Base-by-base conservation (phyloP, 1,139 yeast species). In the Magnusiomyces suaveolens region DNA sequence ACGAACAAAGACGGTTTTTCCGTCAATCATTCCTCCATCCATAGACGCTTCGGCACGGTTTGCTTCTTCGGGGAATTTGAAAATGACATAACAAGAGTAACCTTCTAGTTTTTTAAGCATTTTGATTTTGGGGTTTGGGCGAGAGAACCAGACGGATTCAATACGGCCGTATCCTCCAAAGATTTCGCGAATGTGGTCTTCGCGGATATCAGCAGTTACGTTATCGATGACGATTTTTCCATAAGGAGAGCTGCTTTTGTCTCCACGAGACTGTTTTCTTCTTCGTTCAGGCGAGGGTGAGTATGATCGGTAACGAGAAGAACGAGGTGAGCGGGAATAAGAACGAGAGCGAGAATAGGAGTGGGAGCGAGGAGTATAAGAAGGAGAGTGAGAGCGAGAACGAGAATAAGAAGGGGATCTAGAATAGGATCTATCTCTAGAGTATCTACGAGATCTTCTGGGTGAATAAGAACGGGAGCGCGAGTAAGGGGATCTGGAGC, bases 11-110 rank as follows among this genome's bases (percentile, higher is more conserved):
- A 64, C 55, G 12, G 52, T 54, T 26, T 54, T 41, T 16, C 57
- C 48, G 50, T 64, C 67, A 49, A 64, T 60, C 60, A 61, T 60
- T n/a, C 66, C 67, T 1, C 62, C 62, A 51, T 64, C 60, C 65
- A 64, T 62, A 36, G 56, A 60, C 1, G 52, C 46, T 10, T 56
- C 57, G 6, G 66, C 67, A 14, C 53, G 57, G 14, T 56, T 51
- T n/a, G 67, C 66, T 47, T 62, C 63, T n/a, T 52, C 60, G 1
- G 61, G 59, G 26, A 53, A 53, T 25, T 55, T 43, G 49, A 43
- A 64, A 10, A 58, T 54, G 21, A 64, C 58, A 51, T 52, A 59
- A 46, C 63, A 58, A 2, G 62, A 52, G 39, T 55, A 51, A 10
- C 52, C 54, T 12, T 26, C 46, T 8, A 21, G 25, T n/a, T 52